Evolutionary conservation across 164 flowering plant species (phyloP), one percentile per base, ranked within the genome.

Genomic region (Umbellularia californica): DNA sequence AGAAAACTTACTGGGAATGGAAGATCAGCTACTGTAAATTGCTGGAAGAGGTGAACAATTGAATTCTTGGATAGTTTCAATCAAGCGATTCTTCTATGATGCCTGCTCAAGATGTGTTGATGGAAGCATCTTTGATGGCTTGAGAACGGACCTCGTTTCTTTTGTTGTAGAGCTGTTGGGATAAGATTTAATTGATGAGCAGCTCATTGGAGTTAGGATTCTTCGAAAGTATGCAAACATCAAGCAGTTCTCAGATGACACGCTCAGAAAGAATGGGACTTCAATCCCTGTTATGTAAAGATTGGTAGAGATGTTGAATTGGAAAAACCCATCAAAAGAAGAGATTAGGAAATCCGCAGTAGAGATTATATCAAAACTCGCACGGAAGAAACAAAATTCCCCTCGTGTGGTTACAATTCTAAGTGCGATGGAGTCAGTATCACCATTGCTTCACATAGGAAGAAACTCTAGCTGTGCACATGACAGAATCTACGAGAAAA

Each of bases 1-100:
- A 95, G 84, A 95, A 91, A 77, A 85, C 88, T 14, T 95, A 93
- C 68, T 93, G 97, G 95, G 98, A 93, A 52, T 91, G 89, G 89
- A 88, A 87, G 58, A 82, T 92, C 6, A 91, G 75, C 33, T 82
- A 63, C 75, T 70, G 85, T 15, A 89, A 81, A 65, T 70, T 95
- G 72, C 74, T 93, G 75, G 95, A 93, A 23, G 68, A 85, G 76
- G 98, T 95, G 66, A 88, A 80, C 73, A 76, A 73, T 95, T 35
- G 97, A 72, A 81, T 35, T 70, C 87, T 2, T 95, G 95, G 2
- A 69, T 92, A 82, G 82, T 88, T 74, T 84, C 95, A 2, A 80
- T 87, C 47, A 83, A 80, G 72, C 86, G 96, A 63, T 95, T 95
- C 81, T 95, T 95, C 83, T 95, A 93, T 74, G 98, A 95, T 80